Conservation (phyloP, 129 eudicot genomes). For the Kitagawia praeruptora region DNA sequence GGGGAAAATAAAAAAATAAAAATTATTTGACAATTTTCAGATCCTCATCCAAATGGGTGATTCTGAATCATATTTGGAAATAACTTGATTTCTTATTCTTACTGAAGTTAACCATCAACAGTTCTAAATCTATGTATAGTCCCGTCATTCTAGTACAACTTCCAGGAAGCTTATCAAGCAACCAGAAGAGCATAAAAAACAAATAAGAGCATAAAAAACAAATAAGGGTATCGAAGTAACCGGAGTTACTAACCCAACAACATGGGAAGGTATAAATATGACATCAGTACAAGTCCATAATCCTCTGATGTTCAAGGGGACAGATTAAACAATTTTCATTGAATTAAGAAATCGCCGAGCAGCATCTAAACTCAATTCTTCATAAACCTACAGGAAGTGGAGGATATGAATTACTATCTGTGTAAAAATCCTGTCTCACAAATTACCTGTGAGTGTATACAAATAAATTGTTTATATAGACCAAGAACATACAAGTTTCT, state of each 20-base stretch:
- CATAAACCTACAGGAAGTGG: constrained; percentile 47
- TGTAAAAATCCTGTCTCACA: neutral
- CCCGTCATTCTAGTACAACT: neutral
- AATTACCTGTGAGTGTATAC: neutral
- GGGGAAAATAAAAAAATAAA: too few species aligned
- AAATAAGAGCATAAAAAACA: neutral
- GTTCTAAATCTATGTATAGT: neutral
- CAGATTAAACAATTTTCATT: constrained; percentile 12
- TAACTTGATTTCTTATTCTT: neutral
- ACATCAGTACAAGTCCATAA: neutral
- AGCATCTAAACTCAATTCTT: constrained; percentile 61
- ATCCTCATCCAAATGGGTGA: too few species aligned
- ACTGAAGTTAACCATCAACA: neutral
- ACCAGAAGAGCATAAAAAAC: neutral
- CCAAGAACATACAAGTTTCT: constrained; percentile 53
- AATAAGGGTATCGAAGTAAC: neutral
- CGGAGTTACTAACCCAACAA: neutral
- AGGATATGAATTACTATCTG: neutral
- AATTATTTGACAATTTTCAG: too few species aligned
- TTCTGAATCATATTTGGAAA: neutral
- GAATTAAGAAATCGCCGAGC: constrained; percentile 49
- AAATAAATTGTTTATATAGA: neutral
- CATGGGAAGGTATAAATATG: neutral
- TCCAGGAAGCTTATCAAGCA: neutral
- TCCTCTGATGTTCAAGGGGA: neutral